These are phyloP conservation scores for Acacia melanoxylon DNA, from an alignment of 306 rosid genomes.

Conservation along the genomic window DNA sequence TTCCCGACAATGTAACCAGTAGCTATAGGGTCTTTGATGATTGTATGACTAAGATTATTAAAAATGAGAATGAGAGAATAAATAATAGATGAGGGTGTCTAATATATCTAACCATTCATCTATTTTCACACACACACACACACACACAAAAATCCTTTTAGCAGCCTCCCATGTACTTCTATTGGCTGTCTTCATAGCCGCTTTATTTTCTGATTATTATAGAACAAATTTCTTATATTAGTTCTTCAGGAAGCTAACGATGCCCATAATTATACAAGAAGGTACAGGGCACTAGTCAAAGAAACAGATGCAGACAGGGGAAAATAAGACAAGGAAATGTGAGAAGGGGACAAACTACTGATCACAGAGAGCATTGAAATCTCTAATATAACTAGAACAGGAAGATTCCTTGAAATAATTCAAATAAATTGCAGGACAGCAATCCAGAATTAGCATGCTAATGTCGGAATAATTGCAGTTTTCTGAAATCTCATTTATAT, in stretches of 20 bases:
- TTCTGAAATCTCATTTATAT: conserved; percentile 5
- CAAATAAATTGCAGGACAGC: not conserved
- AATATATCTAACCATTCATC: no score
- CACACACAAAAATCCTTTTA: no score
- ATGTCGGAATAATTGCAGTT: conserved; percentile 16
- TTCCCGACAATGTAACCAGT: no score
- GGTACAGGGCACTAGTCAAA: not conserved
- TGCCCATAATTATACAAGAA: not conserved
- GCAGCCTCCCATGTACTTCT: not conserved
- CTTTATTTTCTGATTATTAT: not conserved
- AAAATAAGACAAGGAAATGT: not conserved
- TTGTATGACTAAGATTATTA: not conserved
- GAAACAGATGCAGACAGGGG: not conserved
- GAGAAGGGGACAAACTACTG: not conserved
- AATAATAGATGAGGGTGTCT: not conserved
- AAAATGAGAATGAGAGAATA: not conserved
- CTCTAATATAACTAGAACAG: conserved; percentile 2
- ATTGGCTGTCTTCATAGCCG: not conserved
- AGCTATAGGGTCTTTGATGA: not conserved
- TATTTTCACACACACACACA: no score
- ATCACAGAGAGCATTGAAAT: not conserved
- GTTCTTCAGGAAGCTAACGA: not conserved
- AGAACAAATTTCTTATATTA: not conserved
- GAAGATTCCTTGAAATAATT: not conserved
- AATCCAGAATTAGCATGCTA: conserved; percentile 2